Evolutionary conservation across 306 rosid species (phyloP), one percentile per base, ranked within the genome.

Genomic region (Castanea mollissima): DNA sequence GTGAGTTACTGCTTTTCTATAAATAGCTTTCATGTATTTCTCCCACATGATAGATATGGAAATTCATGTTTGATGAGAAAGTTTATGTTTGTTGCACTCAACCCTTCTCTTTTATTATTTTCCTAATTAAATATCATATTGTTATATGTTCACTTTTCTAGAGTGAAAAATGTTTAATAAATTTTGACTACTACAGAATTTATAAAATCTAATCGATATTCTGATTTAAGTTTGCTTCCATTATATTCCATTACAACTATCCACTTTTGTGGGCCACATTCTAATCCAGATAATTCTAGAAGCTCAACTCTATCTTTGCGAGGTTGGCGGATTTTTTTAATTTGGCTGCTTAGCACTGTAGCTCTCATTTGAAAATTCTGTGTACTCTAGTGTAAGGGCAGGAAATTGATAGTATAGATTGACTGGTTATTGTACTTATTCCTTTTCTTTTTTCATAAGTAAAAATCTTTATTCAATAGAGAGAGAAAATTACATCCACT

Each of bases 1-100:
- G 99, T 95, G 72, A 81, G 82, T 77, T 68, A 78, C 71, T 78
- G 68, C 57, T 13, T 84, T 73, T 20, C 38, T 59, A 81, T 78
- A 67, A 35, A 19, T 16, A 67, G 8, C 27, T 67, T 35, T 35
- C 14, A 19, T 34, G 35, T 49, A 35, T 67, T 35, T 49, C 72
- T 35, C 70, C 38, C 20, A 18, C 31, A 29, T 13, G 69, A 13
- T 63, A 63, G 31, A 63, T 63, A 29, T 5, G 35, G 69, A 63
- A 63, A 63, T 25, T 29, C n/a, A 13, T 5, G 52, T 34, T 35
- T n/a, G 18, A 20, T 34, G 72, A 35, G 52, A 67, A 67, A 19
- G 52, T 35, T 34, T 34, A 67, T 67, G 72, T 67, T 35, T 8
- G 19, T 35, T 18, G 6, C 5, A 20, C 38, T 16, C 25, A 11